Evolutionary conservation across 1,139 yeast species (phyloP).

Genomic region (Pneumocystis sp.): DNA sequence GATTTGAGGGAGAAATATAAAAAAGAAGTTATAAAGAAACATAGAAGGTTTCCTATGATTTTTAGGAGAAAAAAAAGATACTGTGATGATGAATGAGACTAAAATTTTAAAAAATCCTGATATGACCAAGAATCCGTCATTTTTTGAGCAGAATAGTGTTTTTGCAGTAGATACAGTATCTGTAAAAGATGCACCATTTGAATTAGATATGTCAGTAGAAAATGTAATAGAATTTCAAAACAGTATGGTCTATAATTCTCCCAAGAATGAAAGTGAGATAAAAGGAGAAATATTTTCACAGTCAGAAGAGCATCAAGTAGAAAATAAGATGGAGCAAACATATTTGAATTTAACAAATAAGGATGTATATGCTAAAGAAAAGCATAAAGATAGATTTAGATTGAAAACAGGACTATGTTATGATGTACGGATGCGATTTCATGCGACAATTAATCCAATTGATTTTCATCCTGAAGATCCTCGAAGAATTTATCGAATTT

Average conservation of each 20-base stretch:
- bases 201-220: too few species aligned
- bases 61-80: not conserved
- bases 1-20: not conserved
- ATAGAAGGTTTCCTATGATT: not conserved
- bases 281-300: not conserved
- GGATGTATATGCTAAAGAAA: not conserved
- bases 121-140: not conserved
- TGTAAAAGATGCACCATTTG: too few species aligned
- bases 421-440: constrained; percentile 95
- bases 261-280: not conserved
- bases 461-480: constrained; percentile 99
- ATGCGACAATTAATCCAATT: constrained; percentile 81
- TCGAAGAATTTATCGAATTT: constrained; percentile 81
- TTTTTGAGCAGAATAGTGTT: not conserved
- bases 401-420: constrained; percentile 66
- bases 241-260: too few species aligned
- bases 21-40: too few species aligned
- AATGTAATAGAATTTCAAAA: too few species aligned
- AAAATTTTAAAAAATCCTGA: not conserved
- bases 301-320: not conserved
- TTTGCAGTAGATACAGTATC: not conserved
- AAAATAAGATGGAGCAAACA: not conserved
- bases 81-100: not conserved
- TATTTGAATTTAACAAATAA: not conserved
- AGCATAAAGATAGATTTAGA: not conserved